Percentiles rank a stretch among this genome's conserved stretches.
phyloP scores from a whole-genome alignment of 208 protist species.

The Leishmania martiniquensis region DNA sequence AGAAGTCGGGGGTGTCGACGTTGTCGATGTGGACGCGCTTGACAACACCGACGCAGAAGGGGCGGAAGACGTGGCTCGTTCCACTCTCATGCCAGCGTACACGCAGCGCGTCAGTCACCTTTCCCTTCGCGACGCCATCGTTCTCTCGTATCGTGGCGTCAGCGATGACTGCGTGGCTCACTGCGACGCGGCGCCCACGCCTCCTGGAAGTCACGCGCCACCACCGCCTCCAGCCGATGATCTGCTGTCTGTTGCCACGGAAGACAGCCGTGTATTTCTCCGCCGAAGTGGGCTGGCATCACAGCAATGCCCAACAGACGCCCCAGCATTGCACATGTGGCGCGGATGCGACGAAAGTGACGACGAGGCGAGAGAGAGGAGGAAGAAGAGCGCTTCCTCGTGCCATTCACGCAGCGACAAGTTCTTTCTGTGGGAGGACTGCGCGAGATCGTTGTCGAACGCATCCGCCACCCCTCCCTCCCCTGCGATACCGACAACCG shows the following conservation, averaged over 20 bases:
- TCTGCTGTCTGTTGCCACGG: conserved; percentile 21
- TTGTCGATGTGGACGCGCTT: conserved; percentile 7
- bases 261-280: conserved; percentile 25
- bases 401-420: neutral
- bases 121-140: conserved; percentile 19
- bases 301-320: too few species aligned
- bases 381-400: neutral
- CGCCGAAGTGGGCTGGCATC: conserved; percentile 11
- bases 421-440: neutral
- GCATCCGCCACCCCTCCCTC: neutral
- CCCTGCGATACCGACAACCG: neutral
- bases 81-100: neutral
- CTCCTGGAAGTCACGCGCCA: neutral
- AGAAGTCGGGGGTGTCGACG: neutral
- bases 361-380: neutral
- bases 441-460: neutral
- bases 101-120: neutral
- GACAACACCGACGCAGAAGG: neutral
- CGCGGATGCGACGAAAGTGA: neutral
- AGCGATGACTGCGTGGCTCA: conserved; percentile 12
- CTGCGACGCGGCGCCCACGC: neutral
- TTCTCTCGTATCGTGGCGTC: conserved; percentile 19
- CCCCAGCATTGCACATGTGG: conserved; percentile 4
- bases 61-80: neutral
- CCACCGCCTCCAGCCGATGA: conserved; percentile 8